Evolutionary conservation across 208 protist genomes (phyloP).

Genomic region (Acanthamoeba quina): DNA sequence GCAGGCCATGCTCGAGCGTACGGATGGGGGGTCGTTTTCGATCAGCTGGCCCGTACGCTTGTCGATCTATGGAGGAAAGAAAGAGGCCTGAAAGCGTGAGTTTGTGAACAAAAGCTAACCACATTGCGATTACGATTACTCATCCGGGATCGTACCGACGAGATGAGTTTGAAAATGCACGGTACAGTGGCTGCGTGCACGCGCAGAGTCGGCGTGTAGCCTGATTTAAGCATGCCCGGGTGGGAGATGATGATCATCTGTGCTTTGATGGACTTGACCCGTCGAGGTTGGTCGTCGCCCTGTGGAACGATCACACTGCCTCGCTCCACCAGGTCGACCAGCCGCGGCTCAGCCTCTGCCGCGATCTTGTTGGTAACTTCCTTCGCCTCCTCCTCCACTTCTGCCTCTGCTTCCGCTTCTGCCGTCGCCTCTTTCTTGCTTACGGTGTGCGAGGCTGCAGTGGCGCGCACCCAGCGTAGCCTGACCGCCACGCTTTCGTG

Average conservation of each 20-base stretch:
- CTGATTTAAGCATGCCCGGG: background rate
- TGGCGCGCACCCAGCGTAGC: background rate
- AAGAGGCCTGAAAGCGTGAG: too few relatives aligned
- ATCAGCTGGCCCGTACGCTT: too few relatives aligned
- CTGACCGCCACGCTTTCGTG: constrained; percentile 16
- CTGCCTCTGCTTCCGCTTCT: background rate
- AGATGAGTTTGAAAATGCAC: background rate
- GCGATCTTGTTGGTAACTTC: too few relatives aligned
- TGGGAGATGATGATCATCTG: background rate
- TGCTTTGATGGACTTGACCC: background rate
- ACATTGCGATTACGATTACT: too few relatives aligned
- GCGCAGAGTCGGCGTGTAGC: background rate
- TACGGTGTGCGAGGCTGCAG: background rate
- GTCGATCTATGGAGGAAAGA: too few relatives aligned
- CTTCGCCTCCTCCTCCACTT: background rate
- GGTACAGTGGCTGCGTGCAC: constrained; percentile 26
- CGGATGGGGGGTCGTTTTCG: too few relatives aligned
- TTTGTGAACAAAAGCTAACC: too few relatives aligned
- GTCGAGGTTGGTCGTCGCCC: background rate
- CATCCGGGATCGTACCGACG: background rate
- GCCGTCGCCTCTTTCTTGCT: background rate
- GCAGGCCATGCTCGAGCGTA: too few relatives aligned
- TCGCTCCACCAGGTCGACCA: background rate
- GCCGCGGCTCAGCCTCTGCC: background rate
- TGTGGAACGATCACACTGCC: background rate